Evolutionary conservation across 129 eudicot species (phyloP), one percentile per base, ranked within the genome.

Genomic region (Scalesia atractyloides): DNA sequence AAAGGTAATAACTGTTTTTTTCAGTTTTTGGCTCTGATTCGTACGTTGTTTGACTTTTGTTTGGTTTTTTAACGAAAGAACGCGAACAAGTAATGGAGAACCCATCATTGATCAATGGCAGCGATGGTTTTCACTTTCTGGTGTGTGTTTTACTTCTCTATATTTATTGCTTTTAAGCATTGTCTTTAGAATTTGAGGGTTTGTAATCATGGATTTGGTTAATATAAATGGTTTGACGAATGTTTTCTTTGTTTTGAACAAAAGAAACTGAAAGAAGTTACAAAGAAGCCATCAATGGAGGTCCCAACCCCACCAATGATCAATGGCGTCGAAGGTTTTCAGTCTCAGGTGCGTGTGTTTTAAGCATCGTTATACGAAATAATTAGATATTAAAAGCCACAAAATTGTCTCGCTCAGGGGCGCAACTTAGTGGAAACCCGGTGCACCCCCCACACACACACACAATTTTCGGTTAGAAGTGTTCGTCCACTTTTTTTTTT

Each of bases 221-320:
- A 41, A 41, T 41, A 41, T 41, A 41, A 41, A 41, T 41, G 46
- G 46, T 41, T 41, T 41, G 46, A 41, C 46, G 10, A 7, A 41
- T 41, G 0, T 13, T 61, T 61, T 7, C 16, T 16, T 30, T 37
- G 15, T 46, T 70, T 43, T 43, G 16, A 26, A 65, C 73, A 47
- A 24, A 33, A 90, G 93, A 79, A 41, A 73, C 70, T 73, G 41
- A 57, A 76, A 70, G 84, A 77, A 70, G 57, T 20, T 64, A 82
- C 84, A 90, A 79, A 73, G 84, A 78, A 47, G 47, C 79, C 39
- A 80, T 79, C 84, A 84, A 82, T 80, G 88, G 68, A 64, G 70
- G 17, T 66, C 50, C 70, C 69, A 10, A 49, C 36, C 16, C 16
- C 24, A 14, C 14, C 70, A 18, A 62, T 60, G 64, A 81, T 81